Evolutionary conservation across 768 basidiomycete genomes (phyloP), one percentile per base, ranked within the genome.

Genomic region (Pleurotus cornucopiae): DNA sequence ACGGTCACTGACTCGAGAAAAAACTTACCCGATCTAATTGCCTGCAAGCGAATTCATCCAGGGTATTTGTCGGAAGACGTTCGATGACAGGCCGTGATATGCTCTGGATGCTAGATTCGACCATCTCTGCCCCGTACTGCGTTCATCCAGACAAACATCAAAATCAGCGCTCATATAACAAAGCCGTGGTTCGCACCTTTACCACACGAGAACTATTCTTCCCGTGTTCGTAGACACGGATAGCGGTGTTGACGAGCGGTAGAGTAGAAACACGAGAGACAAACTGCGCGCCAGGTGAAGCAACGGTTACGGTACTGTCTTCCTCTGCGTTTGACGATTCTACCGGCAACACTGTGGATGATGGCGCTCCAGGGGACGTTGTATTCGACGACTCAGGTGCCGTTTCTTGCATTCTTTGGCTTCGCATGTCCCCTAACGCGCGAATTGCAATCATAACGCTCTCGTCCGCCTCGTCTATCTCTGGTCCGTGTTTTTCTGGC

Each of bases 31-130:
- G 79, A 71, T 94, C 91, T 40, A 95, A 77, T 66, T 94, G 91
- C 57, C 91, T 79, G 66, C 89, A 91, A 2, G 93, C 92, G 69
- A 94, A 94, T 58, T 91, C 91, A 59, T 94, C 93, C 12, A 94
- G 71, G 63, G 85, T 83, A 58, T 79, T 82, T 47, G 89, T 86
- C 7, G 90, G 89, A 0, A 94, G 75, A 23, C 87, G 80, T 56
- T 89, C 82, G 49, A 93, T 87, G 47, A 92, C 91, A 23, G 91
- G 91, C 14, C 85, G 78, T 23, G 90, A 89, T 40, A 94, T 84
- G 14, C 85, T 80, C 68, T 87, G 89, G 39, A 94, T 85, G 55
- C 88, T 86, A 3, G 85, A 88, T 69, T 93, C 92, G 72, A 93
- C 81, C 80, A 93, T 88, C 69, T 88, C 87, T 14, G 89, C 91